Base-by-base conservation (phyloP, 495 filamentous ascomycete genomes). In the Paragyromitra xinjiangensis region DNA sequence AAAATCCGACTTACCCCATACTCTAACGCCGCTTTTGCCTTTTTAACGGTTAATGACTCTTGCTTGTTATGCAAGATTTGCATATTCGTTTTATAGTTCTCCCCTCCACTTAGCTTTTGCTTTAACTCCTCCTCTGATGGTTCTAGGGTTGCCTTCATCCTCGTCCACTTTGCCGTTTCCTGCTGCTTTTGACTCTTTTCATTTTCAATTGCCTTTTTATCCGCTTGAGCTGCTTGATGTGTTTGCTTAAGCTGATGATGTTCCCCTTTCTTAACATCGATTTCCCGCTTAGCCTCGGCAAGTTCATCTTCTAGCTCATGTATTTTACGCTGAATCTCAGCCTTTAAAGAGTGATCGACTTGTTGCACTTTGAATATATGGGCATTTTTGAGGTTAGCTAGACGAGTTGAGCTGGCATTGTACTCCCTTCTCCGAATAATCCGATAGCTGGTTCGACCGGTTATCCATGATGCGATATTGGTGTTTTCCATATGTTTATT, bases 21-120 rank as follows among this genome's bases (percentile, higher is more conserved):
- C 75, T 91, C 83, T 34, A 97, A 83, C 9, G 91, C 87, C 9
- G 88, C 83, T 62, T 88, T 86, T 29, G 89, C 90, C 77, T 90
- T 92, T 70, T 91, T 82, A 1, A 94, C 82, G 1, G 88, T 83
- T 2, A 90, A 78, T 64, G 87, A 78, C 62, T 92, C 90, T 59
- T 88, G 86, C 69, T 89, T 84, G 2, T 84, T 81, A 7, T 85
- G 83, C 40, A 91, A 80, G 0, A 81, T 81, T n/a, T 72, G 61
- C 7, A 89, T 76, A 50, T 61, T 75, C 16, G 71, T 59, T 37
- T 76, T 81, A 48, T 82, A 82, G 14, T 70, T 70, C 12, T 73
- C 73, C 9, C 68, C 63, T 6, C 58, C 73, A 8, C 74, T 51
- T 16, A 64, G 40, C 24, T 80, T 78, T 51, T 50, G 42, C 29